phyloP scores from a whole-genome alignment of 2,329 filamentous ascomycete genomes.

The Dothideomycetidae sp. region DNA sequence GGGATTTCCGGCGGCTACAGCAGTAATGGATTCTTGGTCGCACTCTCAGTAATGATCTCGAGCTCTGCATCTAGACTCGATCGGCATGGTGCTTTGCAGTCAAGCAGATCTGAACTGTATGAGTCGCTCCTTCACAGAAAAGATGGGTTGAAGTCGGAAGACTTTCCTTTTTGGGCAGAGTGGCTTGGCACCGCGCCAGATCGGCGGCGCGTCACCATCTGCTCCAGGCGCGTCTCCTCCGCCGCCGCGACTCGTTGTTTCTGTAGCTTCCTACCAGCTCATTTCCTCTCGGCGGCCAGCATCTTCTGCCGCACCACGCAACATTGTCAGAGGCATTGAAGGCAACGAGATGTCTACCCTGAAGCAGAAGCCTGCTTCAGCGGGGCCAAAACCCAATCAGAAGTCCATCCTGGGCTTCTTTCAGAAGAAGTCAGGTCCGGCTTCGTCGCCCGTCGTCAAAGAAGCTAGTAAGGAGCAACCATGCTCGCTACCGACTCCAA shows the following conservation, averaged over 20 bases:
- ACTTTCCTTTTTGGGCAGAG: constrained; percentile 5
- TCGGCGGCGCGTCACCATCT: constrained; percentile 2
- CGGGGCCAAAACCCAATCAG: constrained; percentile 33
- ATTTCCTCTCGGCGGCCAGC: background rate
- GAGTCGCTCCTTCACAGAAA: too few relatives aligned
- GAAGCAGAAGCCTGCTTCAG: constrained; percentile 32
- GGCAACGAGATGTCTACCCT: constrained; percentile 34
- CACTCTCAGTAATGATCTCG: background rate
- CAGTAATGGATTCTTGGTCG: background rate
- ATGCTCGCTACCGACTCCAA: constrained; percentile 46
- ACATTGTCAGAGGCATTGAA: constrained; percentile 33
- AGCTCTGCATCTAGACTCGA: background rate
- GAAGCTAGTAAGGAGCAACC: constrained; percentile 20
- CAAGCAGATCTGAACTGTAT: too few relatives aligned
- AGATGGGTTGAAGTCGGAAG: background rate
- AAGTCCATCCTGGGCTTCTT: constrained; percentile 72
- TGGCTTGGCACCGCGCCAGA: constrained; percentile 2
- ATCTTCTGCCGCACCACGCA: background rate
- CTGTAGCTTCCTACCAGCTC: too few relatives aligned
- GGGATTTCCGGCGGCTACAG: background rate
- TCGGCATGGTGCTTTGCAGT: too few relatives aligned
- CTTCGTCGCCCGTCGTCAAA: constrained; percentile 30
- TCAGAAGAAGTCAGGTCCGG: constrained; percentile 37
- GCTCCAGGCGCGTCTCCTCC: constrained; percentile 7
- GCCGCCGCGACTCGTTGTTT: background rate